A percentile compares a stretch with the other conserved stretches of the same genome.
These are phyloP conservation scores for Phlyctochytrium planicorne DNA, from an alignment of 192 early-diverging fungal species.

Conservation along the genomic window DNA sequence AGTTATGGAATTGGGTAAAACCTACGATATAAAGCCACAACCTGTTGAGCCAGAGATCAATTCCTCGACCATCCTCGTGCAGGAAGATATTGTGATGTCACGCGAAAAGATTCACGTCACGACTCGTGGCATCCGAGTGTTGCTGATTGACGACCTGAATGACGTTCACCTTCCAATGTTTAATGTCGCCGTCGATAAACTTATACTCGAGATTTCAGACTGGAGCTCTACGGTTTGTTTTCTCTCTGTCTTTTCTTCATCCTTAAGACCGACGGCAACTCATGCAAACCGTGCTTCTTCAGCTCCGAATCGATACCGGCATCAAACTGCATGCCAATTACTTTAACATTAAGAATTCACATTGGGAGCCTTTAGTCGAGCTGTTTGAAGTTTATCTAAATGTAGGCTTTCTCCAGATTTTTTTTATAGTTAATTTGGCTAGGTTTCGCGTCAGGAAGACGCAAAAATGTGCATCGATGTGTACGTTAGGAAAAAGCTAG, in stretches of 20 bases:
- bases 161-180: slow-evolving; percentile 83
- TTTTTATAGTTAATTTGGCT: too few species aligned
- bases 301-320: slow-evolving; percentile 59
- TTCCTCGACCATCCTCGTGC: neutral
- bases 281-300: neutral
- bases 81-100: slow-evolving; percentile 43
- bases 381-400: slow-evolving; percentile 72
- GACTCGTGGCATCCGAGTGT: slow-evolving; percentile 68
- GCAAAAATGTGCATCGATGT: slow-evolving; percentile 58
- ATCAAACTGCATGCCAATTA: slow-evolving; percentile 80
- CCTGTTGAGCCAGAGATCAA: neutral
- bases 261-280: neutral
- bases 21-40: neutral
- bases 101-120: slow-evolving; percentile 55
- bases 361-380: slow-evolving; percentile 97
- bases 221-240: slow-evolving; percentile 73
- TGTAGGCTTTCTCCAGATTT: slow-evolving; percentile 23
- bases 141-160: slow-evolving; percentile 93
- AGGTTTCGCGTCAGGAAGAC: slow-evolving; percentile 31
- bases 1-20: slow-evolving; percentile 7
- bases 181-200: slow-evolving; percentile 77
- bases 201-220: slow-evolving; percentile 75
- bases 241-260: too few species aligned
- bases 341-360: slow-evolving; percentile 96
- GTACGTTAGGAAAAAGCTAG: slow-evolving; percentile 67